Conservation (phyloP, 768 basidiomycete genomes). For the Rhizopogon rudus region DNA sequence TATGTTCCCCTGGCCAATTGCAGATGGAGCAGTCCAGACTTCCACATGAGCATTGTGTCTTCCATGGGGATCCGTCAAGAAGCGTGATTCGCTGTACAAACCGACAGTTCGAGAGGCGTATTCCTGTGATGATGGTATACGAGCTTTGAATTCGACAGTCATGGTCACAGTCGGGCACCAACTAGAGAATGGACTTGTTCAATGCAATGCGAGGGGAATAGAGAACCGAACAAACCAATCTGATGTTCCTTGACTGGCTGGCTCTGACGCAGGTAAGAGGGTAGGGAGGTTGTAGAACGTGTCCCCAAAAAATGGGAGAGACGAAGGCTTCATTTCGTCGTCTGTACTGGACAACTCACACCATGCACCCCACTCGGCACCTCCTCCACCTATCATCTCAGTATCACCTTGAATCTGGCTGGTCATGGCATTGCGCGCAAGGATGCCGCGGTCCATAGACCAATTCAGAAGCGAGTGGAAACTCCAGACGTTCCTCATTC, state of each 20-base stretch:
- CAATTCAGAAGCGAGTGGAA: constrained; percentile 31
- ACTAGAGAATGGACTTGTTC: constrained; percentile 22
- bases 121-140: constrained; percentile 40
- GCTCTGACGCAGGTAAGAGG: constrained; percentile 43
- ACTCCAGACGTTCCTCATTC: constrained; percentile 26
- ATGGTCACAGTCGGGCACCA: constrained; percentile 65
- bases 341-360: constrained; percentile 36
- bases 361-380: constrained; percentile 58
- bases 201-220: neutral
- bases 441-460: constrained; percentile 38
- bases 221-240: constrained; percentile 9
- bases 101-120: constrained; percentile 52
- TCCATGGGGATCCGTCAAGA: constrained; percentile 48
- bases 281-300: constrained; percentile 40
- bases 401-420: constrained; percentile 33
- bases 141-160: constrained; percentile 58
- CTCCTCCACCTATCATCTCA: constrained; percentile 45
- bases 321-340: constrained; percentile 42
- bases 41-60: constrained; percentile 58
- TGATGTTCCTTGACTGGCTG: constrained; percentile 17
- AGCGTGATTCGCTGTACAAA: constrained; percentile 47
- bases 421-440: constrained; percentile 32
- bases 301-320: constrained; percentile 56
- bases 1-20: constrained; percentile 42
- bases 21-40: constrained; percentile 60